These are phyloP conservation scores for Rhynchosporium secalis DNA, from an alignment of 2,329 filamentous ascomycete genomes.

Conservation along the genomic window DNA sequence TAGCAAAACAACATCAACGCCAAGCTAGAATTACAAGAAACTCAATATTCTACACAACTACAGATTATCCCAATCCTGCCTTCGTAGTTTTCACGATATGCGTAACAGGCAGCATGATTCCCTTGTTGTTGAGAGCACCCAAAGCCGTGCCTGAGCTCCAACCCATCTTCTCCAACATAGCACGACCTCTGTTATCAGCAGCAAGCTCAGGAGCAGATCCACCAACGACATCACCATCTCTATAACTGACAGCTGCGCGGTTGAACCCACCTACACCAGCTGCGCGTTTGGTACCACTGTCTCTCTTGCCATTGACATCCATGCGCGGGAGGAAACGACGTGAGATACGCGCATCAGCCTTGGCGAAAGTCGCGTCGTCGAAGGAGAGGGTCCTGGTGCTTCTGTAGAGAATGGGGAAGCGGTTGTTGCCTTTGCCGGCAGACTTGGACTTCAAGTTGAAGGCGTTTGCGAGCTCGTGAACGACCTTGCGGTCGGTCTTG, in stretches of 20 bases:
- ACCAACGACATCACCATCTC: conserved; percentile 86
- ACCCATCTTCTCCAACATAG: conserved; percentile 95
- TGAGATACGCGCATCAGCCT: conserved; percentile 47
- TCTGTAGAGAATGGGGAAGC: conserved; percentile 77
- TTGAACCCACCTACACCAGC: conserved; percentile 40
- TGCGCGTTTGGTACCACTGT: conserved; percentile 38
- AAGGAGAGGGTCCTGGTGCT: conserved; percentile 66
- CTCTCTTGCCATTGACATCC: conserved; percentile 44
- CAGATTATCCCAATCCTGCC: conserved; percentile 67
- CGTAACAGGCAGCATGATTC: conserved; percentile 80
- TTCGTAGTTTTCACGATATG: conserved; percentile 87
- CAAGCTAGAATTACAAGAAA: neutral
- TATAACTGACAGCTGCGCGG: conserved; percentile 57
- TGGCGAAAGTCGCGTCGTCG: conserved; percentile 55
- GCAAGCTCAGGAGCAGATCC: conserved; percentile 82
- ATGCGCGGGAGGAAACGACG: conserved; percentile 58
- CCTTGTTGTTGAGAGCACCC: conserved; percentile 79
- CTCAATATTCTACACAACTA: neutral
- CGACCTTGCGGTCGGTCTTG: conserved; percentile 69
- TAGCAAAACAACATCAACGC: neutral
- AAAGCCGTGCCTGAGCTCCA: conserved; percentile 87
- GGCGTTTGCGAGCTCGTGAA: conserved; percentile 76
- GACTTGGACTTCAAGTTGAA: conserved; percentile 85
- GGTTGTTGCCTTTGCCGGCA: conserved; percentile 67
- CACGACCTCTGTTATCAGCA: conserved; percentile 76